Evolutionary conservation across 345 rosid genomes (phyloP).

Genomic region (Odontarrhena argentea): DNA sequence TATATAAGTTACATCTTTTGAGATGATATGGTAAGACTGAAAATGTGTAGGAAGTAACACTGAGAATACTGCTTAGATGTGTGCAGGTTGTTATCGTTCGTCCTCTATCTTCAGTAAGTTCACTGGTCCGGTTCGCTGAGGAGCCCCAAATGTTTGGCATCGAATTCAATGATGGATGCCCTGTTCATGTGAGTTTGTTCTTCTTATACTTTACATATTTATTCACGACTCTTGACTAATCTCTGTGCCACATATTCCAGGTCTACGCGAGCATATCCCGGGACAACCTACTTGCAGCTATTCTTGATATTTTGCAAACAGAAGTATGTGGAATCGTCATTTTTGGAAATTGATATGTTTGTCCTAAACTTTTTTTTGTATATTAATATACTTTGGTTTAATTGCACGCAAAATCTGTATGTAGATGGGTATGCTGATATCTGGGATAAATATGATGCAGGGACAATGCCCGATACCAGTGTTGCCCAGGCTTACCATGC

Average conservation of each 20-base stretch:
- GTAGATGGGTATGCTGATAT: slow-evolving; percentile 25
- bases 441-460: slow-evolving; percentile 46
- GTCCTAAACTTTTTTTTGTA: slow-evolving; percentile 13
- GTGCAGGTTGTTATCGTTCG: slow-evolving; percentile 98
- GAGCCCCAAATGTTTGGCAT: slow-evolving; percentile 99
- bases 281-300: slow-evolving; percentile 92
- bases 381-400: neutral
- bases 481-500: slow-evolving; percentile 96
- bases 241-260: slow-evolving; percentile 47
- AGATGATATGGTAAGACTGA: slow-evolving; percentile 19
- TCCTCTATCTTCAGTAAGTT: slow-evolving; percentile 81
- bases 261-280: slow-evolving; percentile 96
- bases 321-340: slow-evolving; percentile 64
- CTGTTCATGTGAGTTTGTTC: slow-evolving; percentile 77
- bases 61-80: slow-evolving; percentile 84
- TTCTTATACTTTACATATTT: slow-evolving; percentile 19
- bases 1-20: slow-evolving; percentile 10
- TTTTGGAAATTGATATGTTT: slow-evolving; percentile 16
- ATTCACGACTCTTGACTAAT: slow-evolving; percentile 39
- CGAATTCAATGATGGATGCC: slow-evolving; percentile 94
- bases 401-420: neutral
- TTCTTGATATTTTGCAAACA: slow-evolving; percentile 93
- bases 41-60: slow-evolving; percentile 37
- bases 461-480: slow-evolving; percentile 84
- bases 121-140: slow-evolving; percentile 96